A percentile compares a stretch with the other conserved stretches of the same genome.
phyloP scores from a whole-genome alignment of 495 filamentous ascomycete species.

The Baudoinia panamericana region DNA sequence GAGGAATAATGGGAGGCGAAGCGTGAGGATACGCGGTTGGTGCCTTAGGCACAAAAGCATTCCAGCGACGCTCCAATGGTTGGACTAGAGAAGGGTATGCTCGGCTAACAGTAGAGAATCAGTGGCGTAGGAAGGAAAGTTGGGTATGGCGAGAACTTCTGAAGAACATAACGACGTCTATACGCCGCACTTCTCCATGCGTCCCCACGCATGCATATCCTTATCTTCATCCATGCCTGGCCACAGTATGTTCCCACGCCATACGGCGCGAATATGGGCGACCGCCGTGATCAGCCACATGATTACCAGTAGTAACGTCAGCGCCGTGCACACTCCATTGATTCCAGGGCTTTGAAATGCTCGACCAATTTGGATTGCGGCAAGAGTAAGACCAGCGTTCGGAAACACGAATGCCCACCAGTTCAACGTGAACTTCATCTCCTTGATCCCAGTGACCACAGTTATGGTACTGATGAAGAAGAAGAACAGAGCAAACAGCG shows the following conservation, averaged over 20 bases:
- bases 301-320: slow-evolving; percentile 15
- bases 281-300: slow-evolving; percentile 16
- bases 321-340: slow-evolving; percentile 24
- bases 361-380: slow-evolving; percentile 35
- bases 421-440: slow-evolving; percentile 40
- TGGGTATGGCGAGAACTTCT: too few species aligned
- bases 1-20: neutral
- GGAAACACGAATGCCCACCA: slow-evolving; percentile 51
- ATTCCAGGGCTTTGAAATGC: slow-evolving; percentile 32
- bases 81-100: too few species aligned
- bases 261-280: slow-evolving; percentile 12
- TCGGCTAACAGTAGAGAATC: too few species aligned
- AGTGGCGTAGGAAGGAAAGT: too few species aligned
- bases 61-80: too few species aligned
- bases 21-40: too few species aligned
- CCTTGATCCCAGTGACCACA: slow-evolving; percentile 38
- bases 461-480: slow-evolving; percentile 47
- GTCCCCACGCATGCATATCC: too few species aligned
- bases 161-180: too few species aligned
- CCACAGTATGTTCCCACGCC: slow-evolving; percentile 10
- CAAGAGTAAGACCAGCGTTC: slow-evolving; percentile 45
- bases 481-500: slow-evolving; percentile 61
- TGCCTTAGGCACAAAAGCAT: too few species aligned
- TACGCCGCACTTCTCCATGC: too few species aligned
- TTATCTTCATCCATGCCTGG: slow-evolving; percentile 23